A percentile compares a stretch with the other conserved stretches of the same genome.
phyloP scores from a whole-genome alignment of 2,329 filamentous ascomycete genomes.

The Aureobasidium sp. region DNA sequence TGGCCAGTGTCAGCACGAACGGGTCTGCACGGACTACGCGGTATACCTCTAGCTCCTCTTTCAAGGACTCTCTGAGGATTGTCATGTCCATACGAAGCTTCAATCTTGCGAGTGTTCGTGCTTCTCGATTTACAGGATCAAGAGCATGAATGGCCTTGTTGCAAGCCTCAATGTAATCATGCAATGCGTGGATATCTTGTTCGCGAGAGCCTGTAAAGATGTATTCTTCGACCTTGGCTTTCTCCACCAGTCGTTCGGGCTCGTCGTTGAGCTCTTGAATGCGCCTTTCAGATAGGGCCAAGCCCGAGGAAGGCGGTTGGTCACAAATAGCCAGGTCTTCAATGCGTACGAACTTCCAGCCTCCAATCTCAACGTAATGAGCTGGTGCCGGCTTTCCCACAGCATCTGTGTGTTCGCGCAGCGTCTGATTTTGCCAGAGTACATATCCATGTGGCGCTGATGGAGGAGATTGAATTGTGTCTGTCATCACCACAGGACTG shows the following conservation, averaged over 20 bases:
- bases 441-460: background rate
- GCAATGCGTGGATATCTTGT: background rate
- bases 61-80: background rate
- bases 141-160: constrained; percentile 3
- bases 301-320: background rate
- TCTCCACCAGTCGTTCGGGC: background rate
- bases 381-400: background rate
- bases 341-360: background rate
- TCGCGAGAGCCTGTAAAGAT: constrained; percentile 8
- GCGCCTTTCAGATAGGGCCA: background rate
- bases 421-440: constrained; percentile 1
- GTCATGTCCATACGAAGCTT: constrained; percentile 1
- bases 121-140: background rate
- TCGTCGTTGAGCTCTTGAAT: background rate
- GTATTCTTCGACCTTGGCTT: constrained; percentile 4
- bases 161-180: background rate
- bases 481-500: background rate
- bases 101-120: background rate
- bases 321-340: background rate
- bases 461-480: background rate
- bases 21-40: background rate
- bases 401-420: background rate
- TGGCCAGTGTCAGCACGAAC: background rate
- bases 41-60: constrained; percentile 4
- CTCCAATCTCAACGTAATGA: background rate